Evolutionary conservation across 148 eudicot species (phyloP), one percentile per base, ranked within the genome.

Genomic region (Chenopodium album): DNA sequence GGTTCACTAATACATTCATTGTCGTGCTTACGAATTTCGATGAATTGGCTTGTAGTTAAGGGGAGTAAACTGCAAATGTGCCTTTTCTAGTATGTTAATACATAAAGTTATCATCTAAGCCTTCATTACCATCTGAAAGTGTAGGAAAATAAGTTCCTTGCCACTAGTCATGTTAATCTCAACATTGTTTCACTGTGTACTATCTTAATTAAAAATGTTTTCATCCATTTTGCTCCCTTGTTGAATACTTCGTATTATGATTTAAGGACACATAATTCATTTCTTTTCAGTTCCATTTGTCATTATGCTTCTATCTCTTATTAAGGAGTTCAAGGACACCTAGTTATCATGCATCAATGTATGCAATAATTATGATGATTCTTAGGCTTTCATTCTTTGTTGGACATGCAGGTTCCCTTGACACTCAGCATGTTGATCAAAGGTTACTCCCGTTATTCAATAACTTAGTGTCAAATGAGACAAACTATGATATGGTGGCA

Each of bases 401-500:
- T 76, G 80, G 71, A 47, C 71, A 59, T 65, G 77, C 87, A 88
- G 88, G 72, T 66, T 83, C 79, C 47, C 65, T 76, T 16, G 52
- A 48, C 26, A 70, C 47, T 76, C 79, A 78, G 50, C 41, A 76
- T 76, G 76, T 77, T 76, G 82, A 84, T 75, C 87, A 79, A 77
- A 90, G 83, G 26, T 81, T 82, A 34, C 44, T 90, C 76, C 92
- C 89, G 10, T 67, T 90, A 68, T 96, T 92, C 82, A 82, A 87
- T 77, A 91, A 86, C 77, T 86, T 88, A 32, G 87, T 92, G 80
- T 74, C 72, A 12, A 96, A 96, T 76, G 90, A 88, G 69, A 82
- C 88, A 73, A 80, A 78, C 29, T 26, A 64, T 37, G 97, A 94
- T 26, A 70, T 87, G 78, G 94, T 90, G 89, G 97, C 99, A 74